Percentiles rank a stretch among this genome's conserved stretches.
Conservation (phyloP, 2,329 filamentous ascomycete genomes). For the Pyrenophora graminea region DNA sequence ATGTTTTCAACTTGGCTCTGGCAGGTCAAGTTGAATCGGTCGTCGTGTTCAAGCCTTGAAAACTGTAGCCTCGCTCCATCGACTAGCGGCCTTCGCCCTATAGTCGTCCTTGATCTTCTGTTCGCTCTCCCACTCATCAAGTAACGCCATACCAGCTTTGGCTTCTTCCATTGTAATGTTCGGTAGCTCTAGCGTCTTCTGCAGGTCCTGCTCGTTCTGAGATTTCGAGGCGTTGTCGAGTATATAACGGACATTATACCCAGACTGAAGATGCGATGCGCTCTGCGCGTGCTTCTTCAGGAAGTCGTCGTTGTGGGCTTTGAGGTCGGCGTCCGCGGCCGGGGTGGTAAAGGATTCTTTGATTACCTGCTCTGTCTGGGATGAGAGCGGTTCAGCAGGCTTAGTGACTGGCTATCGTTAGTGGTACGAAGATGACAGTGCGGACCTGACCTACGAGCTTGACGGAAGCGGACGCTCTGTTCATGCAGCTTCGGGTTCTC, state of each 20-base stretch:
- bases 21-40: no score
- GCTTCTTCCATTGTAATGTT: conserved; percentile 62
- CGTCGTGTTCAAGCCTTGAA: conserved; percentile 31
- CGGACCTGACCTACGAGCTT: conserved; percentile 50
- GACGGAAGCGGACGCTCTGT: conserved; percentile 71
- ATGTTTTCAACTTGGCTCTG: no score
- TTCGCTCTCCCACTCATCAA: conserved; percentile 58
- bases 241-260: conserved; percentile 62
- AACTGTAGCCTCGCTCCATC: conserved; percentile 47
- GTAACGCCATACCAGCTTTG: conserved; percentile 56
- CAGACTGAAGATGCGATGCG: conserved; percentile 65
- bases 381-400: conserved; percentile 58
- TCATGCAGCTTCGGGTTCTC: conserved; percentile 74
- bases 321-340: conserved; percentile 60
- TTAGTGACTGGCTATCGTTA: conserved; percentile 32
- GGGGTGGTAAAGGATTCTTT: conserved; percentile 68
- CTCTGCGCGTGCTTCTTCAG: conserved; percentile 65
- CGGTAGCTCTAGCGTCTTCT: conserved; percentile 60
- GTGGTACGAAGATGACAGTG: neutral
- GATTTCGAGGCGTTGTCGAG: conserved; percentile 62
- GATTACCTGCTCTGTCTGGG: conserved; percentile 71
- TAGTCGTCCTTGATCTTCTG: conserved; percentile 57
- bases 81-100: conserved; percentile 42
- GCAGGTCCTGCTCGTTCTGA: conserved; percentile 65
- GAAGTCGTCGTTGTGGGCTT: conserved; percentile 69